A percentile compares a stretch with the other conserved stretches of the same genome.
Evolutionary conservation across 2,329 filamentous ascomycete species (phyloP).

Genomic region (Calonectria pteridis): DNA sequence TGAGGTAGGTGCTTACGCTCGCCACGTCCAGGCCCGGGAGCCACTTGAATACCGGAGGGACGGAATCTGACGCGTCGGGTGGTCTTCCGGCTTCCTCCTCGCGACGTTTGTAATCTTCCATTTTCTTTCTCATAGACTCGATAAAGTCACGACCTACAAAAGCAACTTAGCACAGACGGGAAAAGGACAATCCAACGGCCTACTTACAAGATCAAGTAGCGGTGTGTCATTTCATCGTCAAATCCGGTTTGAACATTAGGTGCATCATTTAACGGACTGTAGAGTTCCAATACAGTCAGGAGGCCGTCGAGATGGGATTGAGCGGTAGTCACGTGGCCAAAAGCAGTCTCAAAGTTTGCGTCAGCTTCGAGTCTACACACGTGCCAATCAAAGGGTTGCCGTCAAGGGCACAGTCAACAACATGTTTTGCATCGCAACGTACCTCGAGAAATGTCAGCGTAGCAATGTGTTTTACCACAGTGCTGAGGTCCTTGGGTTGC

Average conservation of each 20-base stretch:
- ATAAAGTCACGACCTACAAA: not conserved
- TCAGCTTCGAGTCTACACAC: not conserved
- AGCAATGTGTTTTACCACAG: not conserved
- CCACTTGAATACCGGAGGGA: not conserved
- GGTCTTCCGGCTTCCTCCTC: not conserved
- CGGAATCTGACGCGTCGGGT: too few species aligned
- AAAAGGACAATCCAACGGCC: too few species aligned
- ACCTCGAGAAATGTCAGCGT: constrained; percentile 3
- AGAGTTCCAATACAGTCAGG: not conserved
- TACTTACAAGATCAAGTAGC: constrained; percentile 1
- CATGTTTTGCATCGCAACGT: not conserved
- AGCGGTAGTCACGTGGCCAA: not conserved
- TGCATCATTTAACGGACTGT: not conserved
- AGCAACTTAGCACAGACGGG: not conserved
- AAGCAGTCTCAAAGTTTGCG: not conserved
- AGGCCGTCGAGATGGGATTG: not conserved
- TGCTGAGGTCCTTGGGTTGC: not conserved
- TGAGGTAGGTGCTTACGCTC: not conserved
- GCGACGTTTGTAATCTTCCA: not conserved
- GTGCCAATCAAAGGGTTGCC: not conserved
- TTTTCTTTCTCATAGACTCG: not conserved
- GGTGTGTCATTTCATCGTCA: not conserved
- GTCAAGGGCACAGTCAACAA: not conserved
- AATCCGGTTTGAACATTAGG: not conserved
- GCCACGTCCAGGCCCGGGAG: not conserved